Percentiles rank a stretch among this genome's conserved stretches.
phyloP scores from a whole-genome alignment of 257 asterid species.

The Solanum medicagineum region DNA sequence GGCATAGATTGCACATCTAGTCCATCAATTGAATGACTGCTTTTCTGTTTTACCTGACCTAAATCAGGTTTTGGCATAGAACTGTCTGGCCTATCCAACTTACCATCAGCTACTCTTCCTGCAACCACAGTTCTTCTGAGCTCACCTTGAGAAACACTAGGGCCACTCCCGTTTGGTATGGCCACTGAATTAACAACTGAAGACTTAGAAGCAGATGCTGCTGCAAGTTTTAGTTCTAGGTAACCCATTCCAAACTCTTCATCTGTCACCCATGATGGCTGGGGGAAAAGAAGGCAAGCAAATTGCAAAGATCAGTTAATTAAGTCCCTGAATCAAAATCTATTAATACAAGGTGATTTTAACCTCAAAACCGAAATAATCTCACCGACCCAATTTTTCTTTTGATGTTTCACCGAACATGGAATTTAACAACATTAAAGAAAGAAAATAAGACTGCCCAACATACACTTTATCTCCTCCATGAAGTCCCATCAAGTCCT shows the following conservation, averaged over 20 bases:
- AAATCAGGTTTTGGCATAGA: conserved; percentile 34
- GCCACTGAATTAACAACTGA: conserved; percentile 33
- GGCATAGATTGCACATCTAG: conserved; percentile 34
- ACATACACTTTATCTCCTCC: background rate
- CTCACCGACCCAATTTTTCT: background rate
- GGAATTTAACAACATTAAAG: background rate
- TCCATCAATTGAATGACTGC: conserved; percentile 25
- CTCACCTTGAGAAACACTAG: conserved; percentile 45
- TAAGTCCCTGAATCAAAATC: background rate
- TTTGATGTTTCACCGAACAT: background rate
- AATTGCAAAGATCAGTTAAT: background rate
- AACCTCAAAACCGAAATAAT: background rate
- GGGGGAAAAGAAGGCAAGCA: background rate
- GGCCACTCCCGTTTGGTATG: conserved; percentile 49
- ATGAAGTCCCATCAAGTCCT: background rate
- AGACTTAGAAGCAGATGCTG: conserved; percentile 54
- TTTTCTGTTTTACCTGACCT: conserved; percentile 29
- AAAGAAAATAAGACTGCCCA: background rate
- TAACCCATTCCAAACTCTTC: conserved; percentile 99
- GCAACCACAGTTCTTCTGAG: conserved; percentile 35
- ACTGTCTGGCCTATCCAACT: conserved; percentile 29
- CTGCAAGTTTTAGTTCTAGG: conserved; percentile 72
- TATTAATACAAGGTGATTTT: background rate
- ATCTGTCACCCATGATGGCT: conserved; percentile 98
- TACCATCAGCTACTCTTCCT: conserved; percentile 56